phyloP scores from a whole-genome alignment of 768 basidiomycete species.

The Suillus placidus region DNA sequence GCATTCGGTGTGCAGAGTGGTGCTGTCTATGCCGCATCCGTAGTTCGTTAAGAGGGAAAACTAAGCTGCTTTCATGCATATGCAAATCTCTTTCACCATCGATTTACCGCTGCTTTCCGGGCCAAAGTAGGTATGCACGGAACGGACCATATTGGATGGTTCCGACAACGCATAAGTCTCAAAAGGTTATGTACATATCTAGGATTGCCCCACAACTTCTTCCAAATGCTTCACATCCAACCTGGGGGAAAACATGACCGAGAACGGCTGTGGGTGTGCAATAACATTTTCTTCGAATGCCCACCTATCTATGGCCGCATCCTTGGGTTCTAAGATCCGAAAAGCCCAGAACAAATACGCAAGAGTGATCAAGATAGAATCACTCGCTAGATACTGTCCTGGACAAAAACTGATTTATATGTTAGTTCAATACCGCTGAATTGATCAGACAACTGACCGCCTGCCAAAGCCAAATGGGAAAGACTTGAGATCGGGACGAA shows the following conservation, averaged over 20 bases:
- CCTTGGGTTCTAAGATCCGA: slow-evolving; percentile 47
- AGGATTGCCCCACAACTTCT: slow-evolving; percentile 6
- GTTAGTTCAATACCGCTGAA: neutral
- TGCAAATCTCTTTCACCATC: neutral
- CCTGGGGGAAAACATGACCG: slow-evolving; percentile 53
- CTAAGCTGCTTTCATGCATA: neutral
- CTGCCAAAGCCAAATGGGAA: slow-evolving; percentile 60
- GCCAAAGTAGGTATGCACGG: neutral
- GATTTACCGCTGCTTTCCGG: neutral
- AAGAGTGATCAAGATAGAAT: slow-evolving; percentile 62
- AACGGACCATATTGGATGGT: slow-evolving; percentile 2
- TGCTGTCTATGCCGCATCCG: neutral
- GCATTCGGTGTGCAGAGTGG: neutral
- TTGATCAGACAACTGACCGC: slow-evolving; percentile 21
- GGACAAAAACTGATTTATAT: slow-evolving; percentile 51
- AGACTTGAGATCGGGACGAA: slow-evolving; percentile 49
- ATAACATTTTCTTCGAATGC: slow-evolving; percentile 61
- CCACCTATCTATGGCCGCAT: slow-evolving; percentile 55
- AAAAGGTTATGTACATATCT: neutral
- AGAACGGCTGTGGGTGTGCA: slow-evolving; percentile 58
- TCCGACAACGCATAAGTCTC: neutral
- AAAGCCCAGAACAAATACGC: slow-evolving; percentile 68
- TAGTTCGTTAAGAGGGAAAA: neutral
- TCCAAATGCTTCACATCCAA: slow-evolving; percentile 13
- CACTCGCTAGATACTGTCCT: slow-evolving; percentile 48